Evolutionary conservation across 495 filamentous ascomycete genomes (phyloP).

Genomic region (Annulohypoxylon stygium): DNA sequence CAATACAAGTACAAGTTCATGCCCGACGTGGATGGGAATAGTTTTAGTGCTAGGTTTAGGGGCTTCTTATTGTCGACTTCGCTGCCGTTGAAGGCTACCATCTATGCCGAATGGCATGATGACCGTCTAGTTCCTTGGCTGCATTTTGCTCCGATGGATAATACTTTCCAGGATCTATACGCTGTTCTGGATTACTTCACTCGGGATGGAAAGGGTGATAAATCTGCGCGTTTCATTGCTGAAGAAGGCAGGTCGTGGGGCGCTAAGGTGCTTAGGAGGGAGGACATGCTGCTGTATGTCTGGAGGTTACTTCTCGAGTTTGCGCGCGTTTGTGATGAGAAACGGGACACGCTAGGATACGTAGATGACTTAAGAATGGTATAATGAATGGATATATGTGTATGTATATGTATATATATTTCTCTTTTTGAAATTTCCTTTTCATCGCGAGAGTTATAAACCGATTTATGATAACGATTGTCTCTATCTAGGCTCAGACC

Average conservation of each 20-base stretch:
- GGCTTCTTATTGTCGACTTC: constrained; percentile 70
- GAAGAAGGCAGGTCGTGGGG: constrained; percentile 74
- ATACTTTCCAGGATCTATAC: constrained; percentile 75
- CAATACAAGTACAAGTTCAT: constrained; percentile 71
- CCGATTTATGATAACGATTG: not conserved
- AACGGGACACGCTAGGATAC: constrained; percentile 72
- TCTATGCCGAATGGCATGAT: constrained; percentile 77
- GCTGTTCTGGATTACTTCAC: constrained; percentile 78
- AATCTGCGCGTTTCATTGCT: constrained; percentile 65
- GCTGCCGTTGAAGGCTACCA: constrained; percentile 72
- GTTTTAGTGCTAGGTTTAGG: constrained; percentile 71
- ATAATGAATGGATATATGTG: constrained; percentile 29
- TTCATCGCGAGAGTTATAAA: not conserved
- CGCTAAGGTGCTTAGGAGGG: constrained; percentile 70
- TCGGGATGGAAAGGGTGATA: constrained; percentile 56
- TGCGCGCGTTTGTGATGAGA: constrained; percentile 73
- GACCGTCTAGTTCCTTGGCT: constrained; percentile 70
- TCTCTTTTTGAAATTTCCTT: not conserved
- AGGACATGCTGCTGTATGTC: constrained; percentile 81
- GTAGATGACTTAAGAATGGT: constrained; percentile 55
- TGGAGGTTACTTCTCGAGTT: constrained; percentile 79
- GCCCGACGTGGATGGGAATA: constrained; percentile 74
- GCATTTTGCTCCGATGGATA: constrained; percentile 80
- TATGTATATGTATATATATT: not conserved
- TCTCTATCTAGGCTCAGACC: not conserved